phyloP scores from a whole-genome alignment of 139 green algal species.

The Micractinium sp. region DNA sequence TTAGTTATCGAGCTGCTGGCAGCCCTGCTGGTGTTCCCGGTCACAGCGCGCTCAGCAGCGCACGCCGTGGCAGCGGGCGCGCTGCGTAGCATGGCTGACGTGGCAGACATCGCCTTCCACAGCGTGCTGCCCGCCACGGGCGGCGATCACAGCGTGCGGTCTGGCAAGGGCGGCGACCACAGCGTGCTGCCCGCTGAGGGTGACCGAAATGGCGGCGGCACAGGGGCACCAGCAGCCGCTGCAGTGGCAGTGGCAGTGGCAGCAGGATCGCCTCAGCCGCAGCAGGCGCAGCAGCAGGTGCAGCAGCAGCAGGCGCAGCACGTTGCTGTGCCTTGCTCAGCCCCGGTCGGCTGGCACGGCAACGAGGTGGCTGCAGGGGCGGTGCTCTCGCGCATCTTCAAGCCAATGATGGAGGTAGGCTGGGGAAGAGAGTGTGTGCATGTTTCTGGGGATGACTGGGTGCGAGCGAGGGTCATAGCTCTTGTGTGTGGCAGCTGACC shows the following conservation, averaged over 20 bases:
- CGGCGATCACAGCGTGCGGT: neutral
- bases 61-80: neutral
- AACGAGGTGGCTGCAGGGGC: slow-evolving; percentile 15
- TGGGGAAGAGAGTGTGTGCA: no score
- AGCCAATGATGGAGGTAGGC: slow-evolving; percentile 23
- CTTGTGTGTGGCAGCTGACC: neutral
- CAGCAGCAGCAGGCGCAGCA: neutral
- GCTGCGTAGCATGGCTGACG: slow-evolving; percentile 27
- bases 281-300: neutral
- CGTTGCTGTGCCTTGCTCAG: neutral
- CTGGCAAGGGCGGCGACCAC: neutral
- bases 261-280: neutral
- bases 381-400: slow-evolving; percentile 13
- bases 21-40: slow-evolving; percentile 16
- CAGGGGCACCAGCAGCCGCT: neutral
- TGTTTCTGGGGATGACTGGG: no score
- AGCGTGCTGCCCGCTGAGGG: neutral
- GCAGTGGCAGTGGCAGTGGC: neutral
- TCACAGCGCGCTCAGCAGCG: neutral
- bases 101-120: neutral
- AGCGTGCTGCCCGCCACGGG: slow-evolving; percentile 2
- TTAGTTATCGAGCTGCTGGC: slow-evolving; percentile 7
- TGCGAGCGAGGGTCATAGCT: no score
- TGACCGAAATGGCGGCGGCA: neutral
- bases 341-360: neutral